Evolutionary conservation across 306 rosid genomes (phyloP).

Genomic region (Oxytropis ochrocephala): DNA sequence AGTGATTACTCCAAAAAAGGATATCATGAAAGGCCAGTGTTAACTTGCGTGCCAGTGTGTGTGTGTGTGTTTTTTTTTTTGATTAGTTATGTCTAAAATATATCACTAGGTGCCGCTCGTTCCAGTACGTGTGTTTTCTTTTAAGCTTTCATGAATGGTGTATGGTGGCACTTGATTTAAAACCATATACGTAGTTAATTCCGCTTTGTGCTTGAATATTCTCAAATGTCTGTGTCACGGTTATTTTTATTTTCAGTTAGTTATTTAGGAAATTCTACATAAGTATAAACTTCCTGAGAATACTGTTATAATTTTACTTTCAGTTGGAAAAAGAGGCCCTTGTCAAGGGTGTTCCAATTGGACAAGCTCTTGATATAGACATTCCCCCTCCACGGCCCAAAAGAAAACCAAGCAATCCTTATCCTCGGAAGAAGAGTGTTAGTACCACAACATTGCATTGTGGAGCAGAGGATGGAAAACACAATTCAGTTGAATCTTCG

Average conservation of each 20-base stretch:
- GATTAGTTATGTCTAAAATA: too few species aligned
- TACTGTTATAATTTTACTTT: conserved; percentile 20
- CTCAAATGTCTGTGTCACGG: conserved; percentile 2
- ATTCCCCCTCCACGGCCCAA: conserved; percentile 96
- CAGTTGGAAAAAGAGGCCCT: conserved; percentile 92
- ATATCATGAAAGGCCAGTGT: too few species aligned
- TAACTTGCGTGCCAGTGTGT: too few species aligned
- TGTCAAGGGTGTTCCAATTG: conserved; percentile 60
- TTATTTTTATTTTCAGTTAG: not conserved
- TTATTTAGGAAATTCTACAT: conserved; percentile 15
- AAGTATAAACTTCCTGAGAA: not conserved
- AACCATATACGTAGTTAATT: not conserved
- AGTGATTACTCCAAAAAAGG: too few species aligned
- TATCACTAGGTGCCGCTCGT: too few species aligned
- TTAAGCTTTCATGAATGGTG: too few species aligned
- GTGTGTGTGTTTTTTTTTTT: too few species aligned
- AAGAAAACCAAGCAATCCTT: conserved; percentile 84
- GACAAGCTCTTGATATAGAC: conserved; percentile 65
- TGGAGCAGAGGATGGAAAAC: conserved; percentile 61
- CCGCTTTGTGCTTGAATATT: not conserved
- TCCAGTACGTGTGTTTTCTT: too few species aligned
- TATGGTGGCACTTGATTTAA: not conserved
- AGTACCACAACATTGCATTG: conserved; percentile 36
- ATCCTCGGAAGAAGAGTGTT: conserved; percentile 66
- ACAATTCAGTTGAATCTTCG: conserved; percentile 40